These are phyloP conservation scores for Omphalotus guepiniiformis DNA, from an alignment of 768 basidiomycete species.

Conservation along the genomic window DNA sequence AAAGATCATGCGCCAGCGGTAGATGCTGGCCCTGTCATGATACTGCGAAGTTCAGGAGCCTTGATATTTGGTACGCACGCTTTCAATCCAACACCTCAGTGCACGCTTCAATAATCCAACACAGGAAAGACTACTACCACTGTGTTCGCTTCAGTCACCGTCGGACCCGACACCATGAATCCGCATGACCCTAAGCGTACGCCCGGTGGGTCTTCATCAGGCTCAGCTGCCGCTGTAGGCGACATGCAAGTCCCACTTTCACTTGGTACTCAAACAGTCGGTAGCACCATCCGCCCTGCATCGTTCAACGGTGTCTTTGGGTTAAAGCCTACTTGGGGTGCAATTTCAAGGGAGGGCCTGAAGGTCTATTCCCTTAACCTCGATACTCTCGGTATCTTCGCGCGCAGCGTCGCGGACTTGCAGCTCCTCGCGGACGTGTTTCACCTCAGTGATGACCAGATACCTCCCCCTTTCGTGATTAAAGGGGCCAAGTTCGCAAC, in stretches of 20 bases:
- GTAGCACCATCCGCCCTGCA: constrained; percentile 17
- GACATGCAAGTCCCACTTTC: constrained; percentile 16
- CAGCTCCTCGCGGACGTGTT: constrained; percentile 15
- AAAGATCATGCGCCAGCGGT: constrained; percentile 6
- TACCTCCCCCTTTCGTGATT: constrained; percentile 3
- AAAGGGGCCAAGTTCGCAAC: constrained; percentile 11
- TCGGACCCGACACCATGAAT: constrained; percentile 13
- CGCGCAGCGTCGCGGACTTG: constrained; percentile 12
- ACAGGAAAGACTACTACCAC: constrained; percentile 15
- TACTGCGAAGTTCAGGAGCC: constrained; percentile 14
- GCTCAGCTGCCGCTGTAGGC: constrained; percentile 17
- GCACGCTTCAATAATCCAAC: background rate
- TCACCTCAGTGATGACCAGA: constrained; percentile 12
- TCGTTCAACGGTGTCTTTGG: constrained; percentile 16
- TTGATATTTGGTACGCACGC: constrained; percentile 12
- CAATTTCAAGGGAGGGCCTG: constrained; percentile 15
- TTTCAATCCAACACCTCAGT: background rate
- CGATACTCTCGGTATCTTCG: constrained; percentile 16
- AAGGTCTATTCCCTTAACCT: constrained; percentile 14
- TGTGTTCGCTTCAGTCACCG: constrained; percentile 13
- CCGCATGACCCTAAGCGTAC: constrained; percentile 12
- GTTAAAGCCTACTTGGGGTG: constrained; percentile 16
- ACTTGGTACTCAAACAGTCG: constrained; percentile 16
- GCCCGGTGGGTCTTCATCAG: constrained; percentile 17
- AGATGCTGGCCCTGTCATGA: constrained; percentile 12